phyloP scores from a whole-genome alignment of 2,329 filamentous ascomycete genomes.

The Monilinia polystroma region DNA sequence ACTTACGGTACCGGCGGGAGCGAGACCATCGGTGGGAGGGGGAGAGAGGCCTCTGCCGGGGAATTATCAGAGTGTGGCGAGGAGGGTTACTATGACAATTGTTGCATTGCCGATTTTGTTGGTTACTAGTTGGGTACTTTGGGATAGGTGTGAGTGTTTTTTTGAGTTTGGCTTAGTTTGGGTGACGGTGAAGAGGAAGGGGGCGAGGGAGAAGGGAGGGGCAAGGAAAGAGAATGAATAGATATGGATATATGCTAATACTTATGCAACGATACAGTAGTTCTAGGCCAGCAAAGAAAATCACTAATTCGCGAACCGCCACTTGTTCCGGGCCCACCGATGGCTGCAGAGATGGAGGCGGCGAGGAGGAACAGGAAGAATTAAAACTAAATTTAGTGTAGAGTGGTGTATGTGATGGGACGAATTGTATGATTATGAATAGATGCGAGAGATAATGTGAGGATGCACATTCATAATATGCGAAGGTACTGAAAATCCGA shows the following conservation, averaged over 20 bases:
- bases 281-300: slow-evolving; percentile 12
- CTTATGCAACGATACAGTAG: slow-evolving; percentile 1
- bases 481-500: too few species aligned
- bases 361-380: background rate
- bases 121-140: slow-evolving; percentile 40
- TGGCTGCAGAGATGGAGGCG: slow-evolving; percentile 4
- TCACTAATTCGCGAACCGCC: slow-evolving; percentile 18
- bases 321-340: background rate
- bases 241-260: slow-evolving; percentile 7
- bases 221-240: background rate
- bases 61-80: slow-evolving; percentile 37
- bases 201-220: background rate
- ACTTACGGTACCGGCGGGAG: slow-evolving; percentile 35
- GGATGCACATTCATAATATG: background rate
- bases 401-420: background rate
- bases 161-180: background rate
- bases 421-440: background rate
- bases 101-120: slow-evolving; percentile 39
- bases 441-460: background rate
- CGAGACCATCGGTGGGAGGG: slow-evolving; percentile 27
- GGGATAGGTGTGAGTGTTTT: slow-evolving; percentile 38
- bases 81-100: slow-evolving; percentile 38
- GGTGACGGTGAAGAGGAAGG: background rate
- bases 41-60: slow-evolving; percentile 28
- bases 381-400: background rate